Percentiles rank a stretch among this genome's conserved stretches.
Conservation (phyloP, 352 stramenopile genomes). For the Phytophthora europaea region DNA sequence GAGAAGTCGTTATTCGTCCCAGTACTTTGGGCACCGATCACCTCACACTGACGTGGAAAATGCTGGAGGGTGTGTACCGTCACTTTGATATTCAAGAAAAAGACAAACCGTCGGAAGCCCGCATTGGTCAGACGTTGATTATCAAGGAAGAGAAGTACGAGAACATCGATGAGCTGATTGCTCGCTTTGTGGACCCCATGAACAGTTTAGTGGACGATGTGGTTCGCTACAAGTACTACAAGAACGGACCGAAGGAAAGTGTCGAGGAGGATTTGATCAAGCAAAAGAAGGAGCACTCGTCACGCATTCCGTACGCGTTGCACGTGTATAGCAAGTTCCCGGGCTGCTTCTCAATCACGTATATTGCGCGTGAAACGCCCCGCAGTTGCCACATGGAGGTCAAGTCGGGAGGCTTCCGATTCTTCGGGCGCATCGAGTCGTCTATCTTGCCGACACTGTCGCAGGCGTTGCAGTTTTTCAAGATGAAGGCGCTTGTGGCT, state of each 20-base stretch:
- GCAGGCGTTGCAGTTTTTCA: slow-evolving; percentile 91
- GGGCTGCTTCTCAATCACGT: slow-evolving; percentile 92
- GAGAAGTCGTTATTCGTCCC: slow-evolving; percentile 89
- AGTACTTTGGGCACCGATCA: slow-evolving; percentile 88
- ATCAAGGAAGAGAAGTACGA: slow-evolving; percentile 91
- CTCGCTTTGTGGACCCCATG: slow-evolving; percentile 91
- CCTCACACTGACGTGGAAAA: slow-evolving; percentile 91
- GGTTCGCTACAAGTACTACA: slow-evolving; percentile 90
- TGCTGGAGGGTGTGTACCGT: slow-evolving; percentile 87
- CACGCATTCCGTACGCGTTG: slow-evolving; percentile 85
- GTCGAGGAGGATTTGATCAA: slow-evolving; percentile 91
- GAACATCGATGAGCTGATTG: slow-evolving; percentile 91
- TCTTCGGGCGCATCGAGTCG: slow-evolving; percentile 90
- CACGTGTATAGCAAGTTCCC: slow-evolving; percentile 91
- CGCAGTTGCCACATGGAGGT: slow-evolving; percentile 91
- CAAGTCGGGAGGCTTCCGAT: slow-evolving; percentile 85
- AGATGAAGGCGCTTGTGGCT: slow-evolving; percentile 86
- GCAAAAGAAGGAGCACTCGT: slow-evolving; percentile 89
- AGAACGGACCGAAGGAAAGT: slow-evolving; percentile 69
- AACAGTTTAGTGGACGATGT: slow-evolving; percentile 91
- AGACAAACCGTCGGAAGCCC: slow-evolving; percentile 88
- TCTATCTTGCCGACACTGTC: slow-evolving; percentile 82
- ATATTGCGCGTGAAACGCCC: slow-evolving; percentile 84
- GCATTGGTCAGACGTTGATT: slow-evolving; percentile 82
- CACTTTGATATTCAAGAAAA: slow-evolving; percentile 92